Base-by-base conservation (phyloP, 805 yeast genomes). In the Candida adriatica region DNA sequence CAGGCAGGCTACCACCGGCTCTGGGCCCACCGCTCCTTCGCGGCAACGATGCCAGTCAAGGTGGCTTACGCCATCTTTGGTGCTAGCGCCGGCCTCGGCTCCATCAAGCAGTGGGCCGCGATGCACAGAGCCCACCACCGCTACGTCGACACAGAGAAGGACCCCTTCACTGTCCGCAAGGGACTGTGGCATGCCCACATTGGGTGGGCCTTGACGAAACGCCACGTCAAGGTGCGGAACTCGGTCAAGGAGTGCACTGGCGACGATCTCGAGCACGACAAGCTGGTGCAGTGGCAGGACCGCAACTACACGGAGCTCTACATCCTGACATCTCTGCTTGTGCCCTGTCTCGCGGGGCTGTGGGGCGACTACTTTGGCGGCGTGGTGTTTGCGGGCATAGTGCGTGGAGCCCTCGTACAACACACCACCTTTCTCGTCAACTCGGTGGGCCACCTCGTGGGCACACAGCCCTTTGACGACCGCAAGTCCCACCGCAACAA, bases 101-200 rank as follows among this genome's bases (percentile, higher is more conserved):
- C 84, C 3, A 73, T 78, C 9, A 67, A 78, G 48, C 70, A 79
- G 71, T 86, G 94, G 94, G 79, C 83, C 15, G 66, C 79, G 11
- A 67, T 83, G 27, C 97, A 88, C 62, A 65, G 94, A 38, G 87
- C 92, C 4, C 96, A 88, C 60, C 96, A 88, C 58, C 73, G 90
- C 37, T 83, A 71, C 55, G 79, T 92, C 26, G 95, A 88, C 51
- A 80, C 94, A 0, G 94, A 84, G 38, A 69, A 71, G 47, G 97
- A 88, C 56, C 96, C 97, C 1, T 86, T 84, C 58, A 77, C 77
- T 49, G 79, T 82, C 23, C 73, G 88, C 50, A 69, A 82, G 37
- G 96, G 96, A 1, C 68, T 86, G 46, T 58, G 71, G 48, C 87
- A 75, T 71, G 75, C 90, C 20, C 95, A 87, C 58, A 64, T 86